Percentiles rank a stretch among this genome's conserved stretches.
Conservation (phyloP, 176 grass and related monocot species). For the Cenchrus fungigraminus region DNA sequence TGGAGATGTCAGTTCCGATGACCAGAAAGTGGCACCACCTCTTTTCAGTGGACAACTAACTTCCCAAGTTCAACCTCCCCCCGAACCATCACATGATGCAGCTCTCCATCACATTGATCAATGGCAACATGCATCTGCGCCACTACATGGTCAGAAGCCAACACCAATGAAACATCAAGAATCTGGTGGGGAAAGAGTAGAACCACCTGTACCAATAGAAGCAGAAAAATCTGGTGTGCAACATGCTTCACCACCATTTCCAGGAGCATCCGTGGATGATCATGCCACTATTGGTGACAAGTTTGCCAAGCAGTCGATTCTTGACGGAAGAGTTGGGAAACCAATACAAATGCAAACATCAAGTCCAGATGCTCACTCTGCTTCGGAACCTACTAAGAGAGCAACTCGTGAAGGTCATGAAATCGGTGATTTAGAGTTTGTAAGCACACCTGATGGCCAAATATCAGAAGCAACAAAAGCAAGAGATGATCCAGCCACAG, state of each 20-base stretch:
- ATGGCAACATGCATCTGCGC: constrained; percentile 19
- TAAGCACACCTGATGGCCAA: constrained; percentile 11
- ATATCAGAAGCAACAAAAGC: constrained; percentile 29
- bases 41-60: constrained; percentile 4
- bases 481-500: constrained; percentile 9
- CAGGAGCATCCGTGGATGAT: neutral
- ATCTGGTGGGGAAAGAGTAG: constrained; percentile 24
- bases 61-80: constrained; percentile 30
- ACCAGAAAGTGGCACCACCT: constrained; percentile 31
- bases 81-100: constrained; percentile 27
- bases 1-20: constrained; percentile 22
- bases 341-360: constrained; percentile 28
- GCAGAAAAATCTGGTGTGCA: constrained; percentile 34
- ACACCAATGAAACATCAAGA: constrained; percentile 15
- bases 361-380: constrained; percentile 2
- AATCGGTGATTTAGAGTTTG: neutral
- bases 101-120: constrained; percentile 38
- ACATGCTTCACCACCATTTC: constrained; percentile 18
- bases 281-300: neutral
- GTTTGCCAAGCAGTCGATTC: neutral
- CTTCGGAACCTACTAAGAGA: constrained; percentile 35
- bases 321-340: constrained; percentile 18
- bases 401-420: constrained; percentile 16
- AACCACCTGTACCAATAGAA: constrained; percentile 23
- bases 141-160: constrained; percentile 24